These are phyloP conservation scores for Phytophthora parvispora DNA, from an alignment of 352 stramenopile genomes.

Conservation along the genomic window DNA sequence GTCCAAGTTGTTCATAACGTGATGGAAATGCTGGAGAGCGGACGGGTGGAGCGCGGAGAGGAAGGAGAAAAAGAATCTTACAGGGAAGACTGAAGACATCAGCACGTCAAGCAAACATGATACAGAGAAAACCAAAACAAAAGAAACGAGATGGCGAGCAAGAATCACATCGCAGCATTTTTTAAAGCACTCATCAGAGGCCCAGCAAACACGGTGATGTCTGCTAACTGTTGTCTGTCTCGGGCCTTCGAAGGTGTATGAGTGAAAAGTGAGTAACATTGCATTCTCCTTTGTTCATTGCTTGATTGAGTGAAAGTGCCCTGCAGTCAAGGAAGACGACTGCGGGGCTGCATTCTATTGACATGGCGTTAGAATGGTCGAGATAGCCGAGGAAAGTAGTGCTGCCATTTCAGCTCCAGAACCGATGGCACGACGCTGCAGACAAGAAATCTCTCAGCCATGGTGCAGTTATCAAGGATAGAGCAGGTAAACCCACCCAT, in stretches of 20 bases:
- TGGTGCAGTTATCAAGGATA: neutral
- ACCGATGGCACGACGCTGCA: slow-evolving; percentile 63
- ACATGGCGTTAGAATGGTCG: slow-evolving; percentile 19
- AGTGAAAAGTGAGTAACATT: slow-evolving; percentile 47
- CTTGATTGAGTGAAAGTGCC: slow-evolving; percentile 20
- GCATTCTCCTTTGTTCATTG: slow-evolving; percentile 37
- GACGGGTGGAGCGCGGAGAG: slow-evolving; percentile 22
- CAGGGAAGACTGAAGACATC: slow-evolving; percentile 49
- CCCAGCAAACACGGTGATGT: slow-evolving; percentile 19
- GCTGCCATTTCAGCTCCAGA: slow-evolving; percentile 58
- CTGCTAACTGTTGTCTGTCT: slow-evolving; percentile 15
- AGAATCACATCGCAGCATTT: slow-evolving; percentile 39
- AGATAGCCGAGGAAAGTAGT: slow-evolving; percentile 56
- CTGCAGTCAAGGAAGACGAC: slow-evolving; percentile 6
- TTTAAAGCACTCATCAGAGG: slow-evolving; percentile 32
- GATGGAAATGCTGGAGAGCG: slow-evolving; percentile 13
- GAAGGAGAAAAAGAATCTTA: slow-evolving; percentile 41
- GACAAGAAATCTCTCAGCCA: slow-evolving; percentile 2
- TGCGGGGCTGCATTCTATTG: neutral
- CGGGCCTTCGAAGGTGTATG: slow-evolving; percentile 18
- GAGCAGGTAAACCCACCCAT: slow-evolving; percentile 46
- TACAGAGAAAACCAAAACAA: slow-evolving; percentile 35
- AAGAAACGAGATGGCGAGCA: slow-evolving; percentile 33
- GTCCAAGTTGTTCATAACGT: slow-evolving; percentile 37
- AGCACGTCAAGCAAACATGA: slow-evolving; percentile 41